Percentiles rank a stretch among this genome's conserved stretches.
Conservation (phyloP, 805 yeast genomes). For the Sugiyamaella chiloensis region DNA sequence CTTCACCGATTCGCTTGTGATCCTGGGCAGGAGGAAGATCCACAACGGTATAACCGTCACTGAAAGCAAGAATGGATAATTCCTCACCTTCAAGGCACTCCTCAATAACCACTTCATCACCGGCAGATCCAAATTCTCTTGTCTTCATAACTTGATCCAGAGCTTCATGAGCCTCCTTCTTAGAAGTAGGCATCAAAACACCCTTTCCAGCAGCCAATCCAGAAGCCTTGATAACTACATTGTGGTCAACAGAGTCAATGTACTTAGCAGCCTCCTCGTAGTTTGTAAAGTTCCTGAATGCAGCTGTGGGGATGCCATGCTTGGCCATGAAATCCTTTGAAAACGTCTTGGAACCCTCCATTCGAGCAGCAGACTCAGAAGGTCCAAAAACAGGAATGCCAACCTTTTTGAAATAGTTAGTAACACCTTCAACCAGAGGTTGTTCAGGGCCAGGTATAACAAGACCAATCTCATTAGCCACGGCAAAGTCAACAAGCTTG, state of each 20-base stretch:
- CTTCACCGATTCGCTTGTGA: slow-evolving; percentile 92
- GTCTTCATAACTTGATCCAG: slow-evolving; percentile 86
- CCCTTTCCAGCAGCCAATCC: slow-evolving; percentile 99
- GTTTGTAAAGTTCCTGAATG: slow-evolving; percentile 74
- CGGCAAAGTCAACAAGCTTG: slow-evolving; percentile 69
- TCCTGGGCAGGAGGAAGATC: slow-evolving; percentile 98
- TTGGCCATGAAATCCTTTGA: slow-evolving; percentile 91
- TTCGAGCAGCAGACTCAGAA: slow-evolving; percentile 78
- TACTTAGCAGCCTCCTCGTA: slow-evolving; percentile 73
- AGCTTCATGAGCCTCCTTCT: slow-evolving; percentile 81
- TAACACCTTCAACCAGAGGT: slow-evolving; percentile 92
- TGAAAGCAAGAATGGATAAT: slow-evolving; percentile 82
- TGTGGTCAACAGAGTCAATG: slow-evolving; percentile 60
- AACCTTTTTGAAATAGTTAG: slow-evolving; percentile 64
- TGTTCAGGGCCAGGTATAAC: slow-evolving; percentile 99
- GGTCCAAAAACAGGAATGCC: slow-evolving; percentile 99
- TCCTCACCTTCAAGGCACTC: slow-evolving; percentile 97
- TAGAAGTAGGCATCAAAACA: slow-evolving; percentile 82
- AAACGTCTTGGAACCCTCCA: slow-evolving; percentile 97
- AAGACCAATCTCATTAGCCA: slow-evolving; percentile 57
- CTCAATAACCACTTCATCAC: slow-evolving; percentile 92
- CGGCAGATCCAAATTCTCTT: slow-evolving; percentile 87
- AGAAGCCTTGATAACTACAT: slow-evolving; percentile 91
- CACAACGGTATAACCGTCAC: slow-evolving; percentile 89
- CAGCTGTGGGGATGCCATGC: slow-evolving; percentile 93